Base-by-base conservation (phyloP, 2,329 filamentous ascomycete genomes). In the Scedosporium boydii region DNA sequence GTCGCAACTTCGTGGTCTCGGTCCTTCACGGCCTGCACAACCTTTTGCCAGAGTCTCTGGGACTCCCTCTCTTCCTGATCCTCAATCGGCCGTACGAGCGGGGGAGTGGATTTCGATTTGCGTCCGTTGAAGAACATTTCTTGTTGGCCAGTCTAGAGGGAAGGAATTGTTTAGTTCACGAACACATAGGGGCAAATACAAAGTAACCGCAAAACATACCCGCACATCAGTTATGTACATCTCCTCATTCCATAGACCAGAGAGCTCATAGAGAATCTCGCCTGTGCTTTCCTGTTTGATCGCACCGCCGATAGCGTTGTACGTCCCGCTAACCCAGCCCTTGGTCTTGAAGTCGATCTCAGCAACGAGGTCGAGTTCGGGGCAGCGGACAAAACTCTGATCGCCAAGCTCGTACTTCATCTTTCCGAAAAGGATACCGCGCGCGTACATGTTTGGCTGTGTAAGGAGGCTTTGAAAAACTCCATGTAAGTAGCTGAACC, bases 321-420 rank as follows among this genome's bases (percentile, higher is more conserved):
- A 99, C 1, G 90, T 95, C 6, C 95, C 95, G 60, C 91, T 88
- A 66, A 99, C 93, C 84, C 96, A 99, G 4, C 95, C 95, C 76
- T 98, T 98, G 60, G 91, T 96, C 78, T 98, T 98, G 83, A 99
- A 99, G 67, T 99, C 95, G 65, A 99, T 87, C 72, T 99, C 93
- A 64, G 92, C 93, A 27, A 87, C 84, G 18, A 99, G 81, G 63
- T 92, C 88, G 18, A 91, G 84, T 73, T 98, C 93, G 0, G 93
- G 91, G 73, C 95, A 98, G 67, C 88, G 85, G 21, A 99, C 90
- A 69, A 92, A 91, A 73, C 93, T 96, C 77, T 96, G 93, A 73
- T 98, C 93, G 66, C 93, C 95, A 6, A 99, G 85, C 78, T 99
- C 95, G 75, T 98, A 99, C 75, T 97, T 98, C 95, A 99, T 98